A percentile compares a stretch with the other conserved stretches of the same genome.
These are phyloP conservation scores for Trichopus zeylanicus DNA, from an alignment of 116 monocot genomes.

Conservation along the genomic window DNA sequence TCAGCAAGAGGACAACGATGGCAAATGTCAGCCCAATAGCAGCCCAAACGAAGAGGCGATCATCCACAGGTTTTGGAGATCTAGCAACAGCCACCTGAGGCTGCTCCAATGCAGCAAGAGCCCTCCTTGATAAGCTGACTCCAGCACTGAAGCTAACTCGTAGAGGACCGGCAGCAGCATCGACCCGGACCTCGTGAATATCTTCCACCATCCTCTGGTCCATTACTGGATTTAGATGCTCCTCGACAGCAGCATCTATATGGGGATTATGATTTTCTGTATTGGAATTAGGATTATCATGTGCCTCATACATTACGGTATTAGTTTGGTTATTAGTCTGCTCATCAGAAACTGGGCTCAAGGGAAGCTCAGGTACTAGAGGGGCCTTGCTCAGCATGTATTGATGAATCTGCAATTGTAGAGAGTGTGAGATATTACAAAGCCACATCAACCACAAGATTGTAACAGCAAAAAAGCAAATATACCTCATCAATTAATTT, in stretches of 20 bases:
- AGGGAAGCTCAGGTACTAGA: constrained; percentile 43
- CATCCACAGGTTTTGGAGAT: constrained; percentile 18
- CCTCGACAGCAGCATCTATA: constrained; percentile 3
- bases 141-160: constrained; percentile 40
- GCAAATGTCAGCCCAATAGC: constrained; percentile 53
- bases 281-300: constrained; percentile 10
- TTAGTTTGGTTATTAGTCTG: not conserved
- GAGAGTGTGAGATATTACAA: constrained; percentile 1
- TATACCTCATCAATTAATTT: constrained; percentile 75
- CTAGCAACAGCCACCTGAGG: constrained; percentile 1
- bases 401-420: constrained; percentile 57
- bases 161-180: constrained; percentile 48
- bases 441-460: not conserved
- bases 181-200: constrained; percentile 39
- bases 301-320: constrained; percentile 1
- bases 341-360: constrained; percentile 7
- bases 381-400: constrained; percentile 73
- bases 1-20: constrained; percentile 40
- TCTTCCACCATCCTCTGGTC: constrained; percentile 29
- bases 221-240: constrained; percentile 5
- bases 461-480: not conserved
- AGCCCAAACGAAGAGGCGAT: constrained; percentile 32
- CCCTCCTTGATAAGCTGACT: constrained; percentile 25
- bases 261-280: constrained; percentile 1
- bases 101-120: not conserved